These are phyloP conservation scores for Phaeosphaeriaceae sp. DNA, from an alignment of 2,329 filamentous ascomycete genomes.

Conservation along the genomic window DNA sequence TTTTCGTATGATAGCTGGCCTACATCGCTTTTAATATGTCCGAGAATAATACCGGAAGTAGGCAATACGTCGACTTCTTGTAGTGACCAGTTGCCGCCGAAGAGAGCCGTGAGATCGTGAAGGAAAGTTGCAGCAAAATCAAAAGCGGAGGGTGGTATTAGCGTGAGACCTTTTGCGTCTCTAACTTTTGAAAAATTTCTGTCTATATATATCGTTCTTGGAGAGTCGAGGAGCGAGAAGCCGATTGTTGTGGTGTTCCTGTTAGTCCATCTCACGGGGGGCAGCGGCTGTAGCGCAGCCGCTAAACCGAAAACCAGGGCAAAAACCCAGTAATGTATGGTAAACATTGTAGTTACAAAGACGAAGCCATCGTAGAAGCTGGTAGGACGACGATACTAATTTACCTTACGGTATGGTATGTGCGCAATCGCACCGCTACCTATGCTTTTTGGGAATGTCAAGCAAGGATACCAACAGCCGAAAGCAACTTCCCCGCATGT, in stretches of 20 bases:
- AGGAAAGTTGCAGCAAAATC: conserved; percentile 58
- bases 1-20: conserved; percentile 55
- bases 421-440: neutral
- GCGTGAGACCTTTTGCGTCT: conserved; percentile 56
- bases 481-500: conserved; percentile 33
- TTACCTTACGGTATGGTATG: neutral
- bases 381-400: conserved; percentile 1
- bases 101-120: conserved; percentile 52
- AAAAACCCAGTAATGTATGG: conserved; percentile 20
- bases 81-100: conserved; percentile 53
- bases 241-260: conserved; percentile 15
- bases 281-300: conserved; percentile 49
- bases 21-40: conserved; percentile 35
- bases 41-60: conserved; percentile 53
- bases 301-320: conserved; percentile 20
- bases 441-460: neutral
- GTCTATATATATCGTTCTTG: conserved; percentile 52
- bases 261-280: conserved; percentile 42
- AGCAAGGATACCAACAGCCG: conserved; percentile 10
- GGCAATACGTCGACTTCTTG: conserved; percentile 47
- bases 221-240: conserved; percentile 28
- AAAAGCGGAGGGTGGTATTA: conserved; percentile 59
- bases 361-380: neutral
- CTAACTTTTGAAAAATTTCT: conserved; percentile 45
- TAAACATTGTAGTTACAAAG: neutral